Conservation (phyloP, 106 monocot species). For the Dendrobium nobile region DNA sequence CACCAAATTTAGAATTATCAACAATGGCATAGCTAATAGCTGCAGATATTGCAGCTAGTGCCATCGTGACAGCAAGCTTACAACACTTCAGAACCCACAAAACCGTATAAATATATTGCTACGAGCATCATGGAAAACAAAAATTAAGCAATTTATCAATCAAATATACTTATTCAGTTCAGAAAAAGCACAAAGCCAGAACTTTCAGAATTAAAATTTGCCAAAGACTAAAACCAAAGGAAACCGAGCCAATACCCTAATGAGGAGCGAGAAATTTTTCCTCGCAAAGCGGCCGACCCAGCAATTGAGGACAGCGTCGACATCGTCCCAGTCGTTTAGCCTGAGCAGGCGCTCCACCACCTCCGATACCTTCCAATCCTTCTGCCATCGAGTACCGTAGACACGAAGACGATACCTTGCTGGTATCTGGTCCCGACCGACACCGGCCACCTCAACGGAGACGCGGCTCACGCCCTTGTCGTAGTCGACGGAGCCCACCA, state of each 20-base stretch:
- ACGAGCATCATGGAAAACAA: too few species aligned
- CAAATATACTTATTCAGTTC: not conserved
- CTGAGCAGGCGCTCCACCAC: constrained; percentile 53
- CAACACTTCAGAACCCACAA: too few species aligned
- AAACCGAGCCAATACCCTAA: constrained; percentile 30
- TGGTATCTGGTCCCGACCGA: constrained; percentile 58
- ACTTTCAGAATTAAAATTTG: not conserved
- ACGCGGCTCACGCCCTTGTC: constrained; percentile 47
- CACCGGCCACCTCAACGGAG: constrained; percentile 50
- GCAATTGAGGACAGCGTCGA: constrained; percentile 74
- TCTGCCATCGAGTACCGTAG: constrained; percentile 50
- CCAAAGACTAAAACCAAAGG: not conserved
- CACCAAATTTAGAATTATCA: not conserved
- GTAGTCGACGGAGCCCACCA: constrained; percentile 66
- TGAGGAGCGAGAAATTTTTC: constrained; percentile 72
- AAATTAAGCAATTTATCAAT: too few species aligned
- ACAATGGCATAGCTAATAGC: not conserved
- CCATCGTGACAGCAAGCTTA: too few species aligned
- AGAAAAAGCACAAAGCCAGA: not conserved
- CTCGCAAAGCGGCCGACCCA: constrained; percentile 86
- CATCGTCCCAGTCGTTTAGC: constrained; percentile 65
- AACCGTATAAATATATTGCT: too few species aligned
- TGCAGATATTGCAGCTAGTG: not conserved
- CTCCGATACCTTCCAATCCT: constrained; percentile 87
- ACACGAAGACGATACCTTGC: constrained; percentile 60